Evolutionary conservation across 2,329 filamentous ascomycete genomes (phyloP), one percentile per base, ranked within the genome.

Genomic region (Cadophora sp.): DNA sequence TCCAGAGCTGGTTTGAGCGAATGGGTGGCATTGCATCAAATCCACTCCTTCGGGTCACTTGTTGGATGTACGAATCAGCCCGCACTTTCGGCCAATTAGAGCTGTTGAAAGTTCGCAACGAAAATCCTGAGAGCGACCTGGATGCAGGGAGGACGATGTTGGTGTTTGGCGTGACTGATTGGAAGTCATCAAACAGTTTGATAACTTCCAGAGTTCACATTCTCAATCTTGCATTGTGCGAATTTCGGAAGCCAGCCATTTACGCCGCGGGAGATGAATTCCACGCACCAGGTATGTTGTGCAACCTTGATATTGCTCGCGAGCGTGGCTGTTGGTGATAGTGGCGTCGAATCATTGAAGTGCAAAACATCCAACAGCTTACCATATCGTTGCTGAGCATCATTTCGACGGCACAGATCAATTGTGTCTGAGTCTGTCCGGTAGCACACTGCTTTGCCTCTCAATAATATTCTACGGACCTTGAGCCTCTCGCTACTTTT

Each of bases 401-500:
- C 6, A 6, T 30, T 30, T 30, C 6, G 27, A 30, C 27, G 27
- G 27, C 27, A 30, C 27, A 30, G 27, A 6, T 30, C 27, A 30
- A 30, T 6, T 4, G 27, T 6, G 6, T 30, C 6, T 30, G n/a
- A 39, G 30, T 56, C 16, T 18, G n/a, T 41, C 27, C 27, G n/a
- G 53, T 56, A 14, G 11, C 53, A 22, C 53, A 30, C 3, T 56
- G 33, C 51, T 56, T 39, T 41, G n/a, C n/a, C n/a, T 56, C 53
- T 39, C 14, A 18, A 55, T n/a, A 36, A 33, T 33, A n/a, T 55
- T 16, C 9, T 4, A 11, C 14, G 27, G 16, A 4, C 27, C 51
- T 41, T 24, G 53, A 39, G 33, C 16, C 33, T 39, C 33, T 39
- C n/a, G 53, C 53, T 56, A 41, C 11, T 56, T 41, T 39, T 13